Base-by-base conservation (phyloP, 179 eudicot species). In the Spergularia azorica region DNA sequence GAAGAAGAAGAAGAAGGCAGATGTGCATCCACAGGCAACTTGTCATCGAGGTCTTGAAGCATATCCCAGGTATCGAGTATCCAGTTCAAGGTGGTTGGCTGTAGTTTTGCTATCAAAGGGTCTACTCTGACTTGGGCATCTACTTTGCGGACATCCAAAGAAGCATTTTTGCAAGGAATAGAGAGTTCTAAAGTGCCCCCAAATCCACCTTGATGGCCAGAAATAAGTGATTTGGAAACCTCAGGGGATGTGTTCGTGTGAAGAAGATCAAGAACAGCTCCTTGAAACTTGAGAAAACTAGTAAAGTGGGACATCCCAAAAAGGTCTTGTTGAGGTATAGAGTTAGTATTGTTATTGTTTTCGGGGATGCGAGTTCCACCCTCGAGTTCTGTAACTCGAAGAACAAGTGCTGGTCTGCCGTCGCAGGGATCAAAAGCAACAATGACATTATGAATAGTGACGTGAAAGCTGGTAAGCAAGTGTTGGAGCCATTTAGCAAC, bases 111-210 rank as follows among this genome's bases (percentile, higher is more conserved):
- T 69, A 82, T 86, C 52, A 95, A 64, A 79, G 90, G 91, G 67
- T 91, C 92, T 52, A 95, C 72, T 69, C 64, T 73, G 75, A 90
- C 84, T 77, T 93, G 91, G 4, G 91, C 98, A 79, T 95, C 98
- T 81, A 95, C 89, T 84, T 88, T 89, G 71, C 79, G 89, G 39
- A 90, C 88, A 85, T 95, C 94, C 80, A 93, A 84, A 55, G 94
- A 89, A 72, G 98, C 99, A 83, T 93, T 89, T 74, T 87, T 86
- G 93, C 98, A 95, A 20, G 99, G 98, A 79, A 95, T 90, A 74
- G 90, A 88, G 73, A 95, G 81, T 76, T 80, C 87, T 12, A 95
- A 60, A 78, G 83, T 86, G 54, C 99, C 98, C 16, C 91, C 88
- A 79, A 93, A 84, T 17, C 99, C 99, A 82, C 88, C 89, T 18